These are phyloP conservation scores for Marasmius tenuissimus DNA, from an alignment of 1,284 basidiomycete species.

Conservation along the genomic window DNA sequence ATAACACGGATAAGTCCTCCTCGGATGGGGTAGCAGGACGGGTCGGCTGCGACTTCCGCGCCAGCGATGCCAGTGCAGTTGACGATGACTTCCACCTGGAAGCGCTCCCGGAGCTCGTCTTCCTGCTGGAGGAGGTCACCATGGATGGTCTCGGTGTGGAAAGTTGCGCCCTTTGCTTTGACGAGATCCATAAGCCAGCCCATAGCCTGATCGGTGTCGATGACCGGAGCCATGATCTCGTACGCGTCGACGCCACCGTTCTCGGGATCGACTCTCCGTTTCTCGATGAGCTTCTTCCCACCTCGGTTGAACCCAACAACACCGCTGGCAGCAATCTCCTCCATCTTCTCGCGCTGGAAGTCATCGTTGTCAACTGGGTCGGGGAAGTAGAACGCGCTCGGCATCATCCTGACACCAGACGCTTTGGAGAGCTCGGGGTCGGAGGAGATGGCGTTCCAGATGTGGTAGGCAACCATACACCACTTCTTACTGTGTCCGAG, in stretches of 20 bases:
- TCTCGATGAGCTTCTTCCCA: slow-evolving; percentile 23
- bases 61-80: slow-evolving; percentile 34
- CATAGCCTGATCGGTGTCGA: slow-evolving; percentile 38
- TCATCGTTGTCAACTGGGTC: slow-evolving; percentile 25
- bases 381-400: slow-evolving; percentile 33
- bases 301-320: slow-evolving; percentile 32
- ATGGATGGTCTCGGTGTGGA: slow-evolving; percentile 29
- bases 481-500: slow-evolving; percentile 29
- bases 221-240: slow-evolving; percentile 31
- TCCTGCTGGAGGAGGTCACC: slow-evolving; percentile 27
- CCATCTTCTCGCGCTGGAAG: slow-evolving; percentile 33
- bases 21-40: slow-evolving; percentile 33
- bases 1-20: slow-evolving; percentile 37
- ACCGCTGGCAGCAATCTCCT: slow-evolving; percentile 12
- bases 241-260: slow-evolving; percentile 35
- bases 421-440: slow-evolving; percentile 10
- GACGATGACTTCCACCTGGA: slow-evolving; percentile 32
- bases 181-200: slow-evolving; percentile 29
- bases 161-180: slow-evolving; percentile 29
- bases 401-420: slow-evolving; percentile 22
- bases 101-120: slow-evolving; percentile 27
- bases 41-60: slow-evolving; percentile 30
- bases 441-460: slow-evolving; percentile 18
- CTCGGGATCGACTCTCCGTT: slow-evolving; percentile 27
- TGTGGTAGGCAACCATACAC: slow-evolving; percentile 33